Evolutionary conservation across 78 protist genomes (phyloP), one percentile per base, ranked within the genome.

Genomic region (Monosiga brevicollis): DNA sequence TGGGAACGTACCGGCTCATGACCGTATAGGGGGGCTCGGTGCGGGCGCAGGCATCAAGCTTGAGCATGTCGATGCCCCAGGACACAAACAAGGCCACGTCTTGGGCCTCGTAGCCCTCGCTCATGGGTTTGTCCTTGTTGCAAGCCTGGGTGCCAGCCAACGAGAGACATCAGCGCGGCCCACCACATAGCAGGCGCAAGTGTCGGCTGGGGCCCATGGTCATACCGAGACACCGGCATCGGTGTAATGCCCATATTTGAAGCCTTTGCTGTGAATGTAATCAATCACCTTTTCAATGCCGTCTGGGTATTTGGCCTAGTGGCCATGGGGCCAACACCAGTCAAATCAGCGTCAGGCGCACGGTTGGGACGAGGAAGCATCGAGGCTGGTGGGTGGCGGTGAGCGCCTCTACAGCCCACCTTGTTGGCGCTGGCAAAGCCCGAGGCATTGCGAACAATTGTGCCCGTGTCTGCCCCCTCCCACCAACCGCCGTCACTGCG

Each of bases 401-500:
- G n/a, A n/a, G n/a, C n/a, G n/a, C n/a, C n/a, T n/a, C n/a, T n/a
- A n/a, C n/a, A n/a, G n/a, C n/a, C n/a, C n/a, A n/a, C n/a, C n/a
- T n/a, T n/a, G 79, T 76, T 76, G 32, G 22, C 40, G 36, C 11
- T 36, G 36, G 22, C 22, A 22, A 24, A 76, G 38, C 79, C 79
- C 36, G 36, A 24, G 38, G 36, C 20, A 22, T 76, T 76, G 79
- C 79, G 79, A 11, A 24, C 32, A 11, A 38, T 22, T 20, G 20
- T 22, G 40, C 79, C 79, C 20, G 79, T 76, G 79, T 76, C 79
- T 39, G 55, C 11, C 32, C 79, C 79, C 40, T 11, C 79, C 79
- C 79, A 76, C 79, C 79, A 76, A 22, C 79, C 79, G 40, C 79
- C 79, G 22, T 76, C 79, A 23, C 11, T 55, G 71, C 11, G n/a